phyloP scores from a whole-genome alignment of 805 yeast species.

The Starmerella sp. region DNA sequence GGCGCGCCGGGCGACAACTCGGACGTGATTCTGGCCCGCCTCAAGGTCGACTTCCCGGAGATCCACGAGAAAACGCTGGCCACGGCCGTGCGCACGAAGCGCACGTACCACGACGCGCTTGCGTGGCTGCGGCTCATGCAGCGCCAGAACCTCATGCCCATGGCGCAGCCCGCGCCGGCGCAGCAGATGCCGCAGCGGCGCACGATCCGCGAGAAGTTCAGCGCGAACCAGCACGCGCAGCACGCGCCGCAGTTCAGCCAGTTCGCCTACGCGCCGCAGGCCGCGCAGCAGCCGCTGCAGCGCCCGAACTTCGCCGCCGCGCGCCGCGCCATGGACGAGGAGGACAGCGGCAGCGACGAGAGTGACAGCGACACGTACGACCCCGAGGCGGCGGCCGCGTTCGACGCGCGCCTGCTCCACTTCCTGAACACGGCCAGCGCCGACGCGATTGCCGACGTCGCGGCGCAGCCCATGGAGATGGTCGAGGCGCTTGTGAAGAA shows the following conservation, averaged over 20 bases:
- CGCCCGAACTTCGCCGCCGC: constrained; percentile 7
- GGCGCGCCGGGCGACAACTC: constrained; percentile 1
- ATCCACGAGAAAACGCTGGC: constrained; percentile 22
- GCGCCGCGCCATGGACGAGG: constrained; percentile 28
- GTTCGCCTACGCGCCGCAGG: neutral
- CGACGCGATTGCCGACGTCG: constrained; percentile 69
- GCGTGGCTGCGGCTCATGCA: constrained; percentile 28
- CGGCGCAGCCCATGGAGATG: constrained; percentile 53
- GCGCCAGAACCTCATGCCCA: constrained; percentile 24
- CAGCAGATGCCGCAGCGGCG: constrained; percentile 25
- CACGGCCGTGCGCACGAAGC: constrained; percentile 24
- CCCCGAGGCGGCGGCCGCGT: constrained; percentile 28
- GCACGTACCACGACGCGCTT: constrained; percentile 30
- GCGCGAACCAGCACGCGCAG: constrained; percentile 8
- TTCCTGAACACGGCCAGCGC: constrained; percentile 69
- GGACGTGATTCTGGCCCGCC: constrained; percentile 9
- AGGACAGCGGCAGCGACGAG: constrained; percentile 34
- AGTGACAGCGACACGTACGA: constrained; percentile 28
- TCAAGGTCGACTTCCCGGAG: constrained; percentile 21
- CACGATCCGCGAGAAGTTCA: constrained; percentile 32
- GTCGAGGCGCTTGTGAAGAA: constrained; percentile 53
- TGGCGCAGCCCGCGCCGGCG: constrained; percentile 9
- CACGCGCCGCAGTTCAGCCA: constrained; percentile 4
- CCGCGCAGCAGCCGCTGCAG: constrained; percentile 7
- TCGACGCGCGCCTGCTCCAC: constrained; percentile 56